Base-by-base conservation (phyloP, 768 basidiomycete species). In the Tulasnella calospora region DNA sequence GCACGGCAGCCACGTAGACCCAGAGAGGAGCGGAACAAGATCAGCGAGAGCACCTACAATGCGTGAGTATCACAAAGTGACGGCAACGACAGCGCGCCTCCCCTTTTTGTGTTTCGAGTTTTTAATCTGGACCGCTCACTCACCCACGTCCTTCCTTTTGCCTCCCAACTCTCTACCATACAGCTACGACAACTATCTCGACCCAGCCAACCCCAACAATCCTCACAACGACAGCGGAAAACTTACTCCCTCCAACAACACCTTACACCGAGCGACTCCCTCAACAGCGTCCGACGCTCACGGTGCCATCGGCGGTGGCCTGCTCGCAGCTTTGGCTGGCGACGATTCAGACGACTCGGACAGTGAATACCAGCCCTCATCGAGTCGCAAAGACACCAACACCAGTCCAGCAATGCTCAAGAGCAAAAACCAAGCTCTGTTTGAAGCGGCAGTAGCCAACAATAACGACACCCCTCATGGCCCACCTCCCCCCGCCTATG, bases 401-500 rank as follows among this genome's bases (percentile, higher is more conserved):
- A 12, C 47, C 10, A 44, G 57, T 35, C 77, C 36, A 19, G 27
- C 74, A 13, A 38, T 61, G 27, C 35, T 71, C 69, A 77, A 78
- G 38, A 76, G 79, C 47, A 79, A 79, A 40, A 79, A 79, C 61
- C 79, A 74, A 41, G 79, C 77, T 44, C 55, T 79, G 35, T 79
- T 74, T 36, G 79, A 79, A 78, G 79, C 79, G 23, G 71, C 73
- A 23, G 67, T 67, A 27, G 73, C 21, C 51, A 36, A 35, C 33
- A 57, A 51, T 15, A 30, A 12, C 35, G 76, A 77, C 33, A 38
- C 36, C 79, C 47, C 73, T 69, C 71, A 21, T 46, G n/a, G 27
- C 36, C 77, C 77, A 78, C 33, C 40, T 33, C 70, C 79, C 46
- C 79, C 79, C n/a, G 40, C 79, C 10, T 41, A 79, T 70, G 47